Evolutionary conservation across 2,329 filamentous ascomycete species (phyloP).

Genomic region (Curvularia sp.): DNA sequence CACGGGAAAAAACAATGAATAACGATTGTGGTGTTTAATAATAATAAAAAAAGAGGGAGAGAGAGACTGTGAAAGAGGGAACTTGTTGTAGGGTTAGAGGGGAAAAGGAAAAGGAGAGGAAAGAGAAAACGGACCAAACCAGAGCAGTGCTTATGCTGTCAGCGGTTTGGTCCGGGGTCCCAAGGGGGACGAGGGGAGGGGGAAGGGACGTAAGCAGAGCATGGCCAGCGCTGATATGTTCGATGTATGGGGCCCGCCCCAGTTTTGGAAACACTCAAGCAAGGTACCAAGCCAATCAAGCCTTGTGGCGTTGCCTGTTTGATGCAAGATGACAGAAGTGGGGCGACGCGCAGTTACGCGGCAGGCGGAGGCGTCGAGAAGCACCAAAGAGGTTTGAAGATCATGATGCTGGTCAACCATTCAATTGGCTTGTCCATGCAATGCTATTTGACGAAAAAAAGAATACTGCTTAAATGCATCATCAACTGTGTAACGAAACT

Average conservation of each 20-base stretch:
- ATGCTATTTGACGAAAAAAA: not conserved
- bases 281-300: not conserved
- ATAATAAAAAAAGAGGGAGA: not conserved
- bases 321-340: constrained; percentile 28
- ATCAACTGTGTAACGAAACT: not conserved
- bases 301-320: not conserved
- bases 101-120: not conserved
- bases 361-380: not conserved
- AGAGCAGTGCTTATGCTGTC: not conserved
- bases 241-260: not conserved
- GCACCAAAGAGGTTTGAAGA: not conserved
- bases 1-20: not conserved
- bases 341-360: not conserved
- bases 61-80: not conserved
- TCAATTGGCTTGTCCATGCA: not conserved
- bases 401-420: not conserved
- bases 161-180: not conserved
- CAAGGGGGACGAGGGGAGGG: no score
- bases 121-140: not conserved
- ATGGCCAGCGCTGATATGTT: not conserved
- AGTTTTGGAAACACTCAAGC: not conserved
- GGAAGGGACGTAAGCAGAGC: not conserved
- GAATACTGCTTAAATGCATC: constrained; percentile 29
- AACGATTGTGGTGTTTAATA: no score
- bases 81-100: not conserved